phyloP scores from a whole-genome alignment of 129 eudicot genomes.

The Escallonia herrerae region DNA sequence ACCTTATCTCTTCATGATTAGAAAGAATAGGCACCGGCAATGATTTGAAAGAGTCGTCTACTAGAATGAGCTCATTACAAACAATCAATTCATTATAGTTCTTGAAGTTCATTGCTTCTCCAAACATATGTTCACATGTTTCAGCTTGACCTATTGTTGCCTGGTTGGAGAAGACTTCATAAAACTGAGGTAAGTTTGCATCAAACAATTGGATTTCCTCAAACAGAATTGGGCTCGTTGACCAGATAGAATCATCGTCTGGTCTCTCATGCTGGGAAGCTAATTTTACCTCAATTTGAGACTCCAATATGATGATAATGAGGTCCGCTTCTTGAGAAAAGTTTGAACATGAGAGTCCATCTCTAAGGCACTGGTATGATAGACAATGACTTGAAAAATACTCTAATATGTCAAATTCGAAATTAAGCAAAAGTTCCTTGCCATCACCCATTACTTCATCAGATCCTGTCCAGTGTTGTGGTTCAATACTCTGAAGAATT shows the following conservation, averaged over 20 bases:
- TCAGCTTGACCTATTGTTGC: slow-evolving; percentile 28
- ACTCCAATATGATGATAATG: slow-evolving; percentile 32
- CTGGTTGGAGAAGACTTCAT: slow-evolving; percentile 24
- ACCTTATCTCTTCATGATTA: slow-evolving; percentile 36
- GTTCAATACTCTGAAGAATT: slow-evolving; percentile 37
- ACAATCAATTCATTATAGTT: slow-evolving; percentile 62
- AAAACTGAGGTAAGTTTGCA: slow-evolving; percentile 27
- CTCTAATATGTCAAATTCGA: slow-evolving; percentile 46
- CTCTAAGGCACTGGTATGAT: slow-evolving; percentile 23
- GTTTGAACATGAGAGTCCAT: slow-evolving; percentile 15
- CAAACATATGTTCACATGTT: slow-evolving; percentile 47
- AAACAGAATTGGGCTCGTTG: slow-evolving; percentile 24
- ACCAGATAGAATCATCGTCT: slow-evolving; percentile 13
- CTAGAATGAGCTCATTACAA: slow-evolving; percentile 56
- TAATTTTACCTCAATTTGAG: slow-evolving; percentile 13
- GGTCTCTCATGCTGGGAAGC: slow-evolving; percentile 11
- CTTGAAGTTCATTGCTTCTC: slow-evolving; percentile 32
- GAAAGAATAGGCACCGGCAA: slow-evolving; percentile 71
- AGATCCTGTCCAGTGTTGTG: slow-evolving; percentile 29
- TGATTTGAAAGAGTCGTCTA: slow-evolving; percentile 69
- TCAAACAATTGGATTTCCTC: slow-evolving; percentile 62
- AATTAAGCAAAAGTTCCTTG: slow-evolving; percentile 51
- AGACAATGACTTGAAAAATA: slow-evolving; percentile 31
- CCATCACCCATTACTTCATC: slow-evolving; percentile 31
- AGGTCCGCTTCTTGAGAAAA: slow-evolving; percentile 37